phyloP scores from a whole-genome alignment of 257 asterid species.

The Solanum corneliomulleri region DNA sequence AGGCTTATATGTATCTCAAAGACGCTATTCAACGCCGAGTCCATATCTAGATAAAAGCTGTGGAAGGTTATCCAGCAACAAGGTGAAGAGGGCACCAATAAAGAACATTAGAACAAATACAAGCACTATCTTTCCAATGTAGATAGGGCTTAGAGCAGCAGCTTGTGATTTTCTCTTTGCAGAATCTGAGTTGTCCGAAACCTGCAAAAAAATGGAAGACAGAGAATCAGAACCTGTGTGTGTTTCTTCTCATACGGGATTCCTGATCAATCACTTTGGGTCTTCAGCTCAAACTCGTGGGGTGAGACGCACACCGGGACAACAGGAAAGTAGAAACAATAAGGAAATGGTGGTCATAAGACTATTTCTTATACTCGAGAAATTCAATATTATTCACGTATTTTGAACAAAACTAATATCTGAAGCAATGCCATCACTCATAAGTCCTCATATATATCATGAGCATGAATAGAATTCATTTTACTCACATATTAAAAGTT shows the following conservation, averaged over 20 bases:
- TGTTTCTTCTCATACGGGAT: background rate
- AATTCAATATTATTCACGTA: background rate
- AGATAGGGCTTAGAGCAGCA: conserved; percentile 19
- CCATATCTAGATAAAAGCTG: conserved; percentile 16
- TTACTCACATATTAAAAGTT: background rate
- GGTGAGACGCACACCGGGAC: background rate
- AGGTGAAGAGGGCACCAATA: conserved; percentile 56
- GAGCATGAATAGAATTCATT: background rate
- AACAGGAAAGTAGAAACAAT: background rate
- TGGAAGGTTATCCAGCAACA: conserved; percentile 78
- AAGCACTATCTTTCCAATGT: conserved; percentile 57
- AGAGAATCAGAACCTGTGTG: background rate
- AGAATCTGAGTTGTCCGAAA: conserved; percentile 7
- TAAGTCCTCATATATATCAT: background rate
- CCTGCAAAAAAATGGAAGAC: conserved; percentile 25
- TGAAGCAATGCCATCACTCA: background rate
- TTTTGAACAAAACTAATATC: background rate
- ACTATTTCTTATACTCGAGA: background rate
- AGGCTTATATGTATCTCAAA: background rate
- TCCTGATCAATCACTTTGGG: background rate
- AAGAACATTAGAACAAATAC: conserved; percentile 53
- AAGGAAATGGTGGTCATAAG: background rate
- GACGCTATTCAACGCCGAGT: background rate
- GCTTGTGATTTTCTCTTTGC: background rate
- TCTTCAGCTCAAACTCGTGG: background rate